These are phyloP conservation scores for Suillus variegatus DNA, from an alignment of 768 basidiomycete species.

Conservation along the genomic window DNA sequence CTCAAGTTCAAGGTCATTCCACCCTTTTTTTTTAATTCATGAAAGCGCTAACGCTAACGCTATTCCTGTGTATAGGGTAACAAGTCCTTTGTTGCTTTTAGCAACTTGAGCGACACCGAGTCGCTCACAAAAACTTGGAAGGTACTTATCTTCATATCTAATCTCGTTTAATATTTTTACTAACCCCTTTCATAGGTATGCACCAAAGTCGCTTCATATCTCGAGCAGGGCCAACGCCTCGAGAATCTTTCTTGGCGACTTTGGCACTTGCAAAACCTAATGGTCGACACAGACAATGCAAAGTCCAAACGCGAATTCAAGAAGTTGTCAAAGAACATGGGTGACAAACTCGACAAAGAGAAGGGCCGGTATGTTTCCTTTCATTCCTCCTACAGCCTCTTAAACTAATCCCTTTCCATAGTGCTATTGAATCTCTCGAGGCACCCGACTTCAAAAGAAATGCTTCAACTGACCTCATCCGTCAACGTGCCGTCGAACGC, in stretches of 20 bases:
- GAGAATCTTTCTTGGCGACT: conserved; percentile 92
- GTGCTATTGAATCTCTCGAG: conserved; percentile 82
- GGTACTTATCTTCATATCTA: conserved; percentile 38
- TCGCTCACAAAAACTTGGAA: conserved; percentile 91
- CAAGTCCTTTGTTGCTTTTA: conserved; percentile 94
- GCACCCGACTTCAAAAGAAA: conserved; percentile 83
- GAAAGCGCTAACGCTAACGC: conserved; percentile 6
- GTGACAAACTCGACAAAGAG: conserved; percentile 91
- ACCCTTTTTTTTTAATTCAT: conserved; percentile 5
- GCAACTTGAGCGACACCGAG: conserved; percentile 83
- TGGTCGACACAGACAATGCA: conserved; percentile 89
- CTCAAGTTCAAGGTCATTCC: conserved; percentile 77
- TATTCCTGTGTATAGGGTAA: conserved; percentile 58
- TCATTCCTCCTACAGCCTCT: conserved; percentile 13
- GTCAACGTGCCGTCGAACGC: conserved; percentile 77
- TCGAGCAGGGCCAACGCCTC: conserved; percentile 88
- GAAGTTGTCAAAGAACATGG: conserved; percentile 85
- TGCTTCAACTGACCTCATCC: conserved; percentile 77
- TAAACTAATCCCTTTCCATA: conserved; percentile 30
- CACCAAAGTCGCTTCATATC: conserved; percentile 87
- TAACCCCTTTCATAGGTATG: conserved; percentile 57
- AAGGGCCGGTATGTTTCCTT: conserved; percentile 71
- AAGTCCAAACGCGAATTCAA: conserved; percentile 87
- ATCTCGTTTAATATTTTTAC: conserved; percentile 5
- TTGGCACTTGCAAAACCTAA: conserved; percentile 90